phyloP scores from a whole-genome alignment of 1,284 basidiomycete species.

The Naganishia cerealis region DNA sequence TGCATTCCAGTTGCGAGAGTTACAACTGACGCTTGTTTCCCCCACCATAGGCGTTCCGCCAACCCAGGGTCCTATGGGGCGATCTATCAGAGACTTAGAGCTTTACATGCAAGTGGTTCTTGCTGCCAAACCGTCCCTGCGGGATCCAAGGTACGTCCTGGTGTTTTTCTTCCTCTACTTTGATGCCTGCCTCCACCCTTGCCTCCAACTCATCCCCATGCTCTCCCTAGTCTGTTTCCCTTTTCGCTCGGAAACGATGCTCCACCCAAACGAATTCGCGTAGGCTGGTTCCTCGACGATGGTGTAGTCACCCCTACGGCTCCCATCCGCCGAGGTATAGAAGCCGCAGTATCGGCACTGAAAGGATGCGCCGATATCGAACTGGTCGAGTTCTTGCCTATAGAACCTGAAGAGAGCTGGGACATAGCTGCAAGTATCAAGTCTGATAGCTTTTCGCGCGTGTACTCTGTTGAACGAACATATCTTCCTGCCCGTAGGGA shows the following conservation, averaged over 20 bases:
- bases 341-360: slow-evolving; percentile 41
- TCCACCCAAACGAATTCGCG: slow-evolving; percentile 35
- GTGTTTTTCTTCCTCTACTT: background rate
- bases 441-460: too few species aligned
- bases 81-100: slow-evolving; percentile 45
- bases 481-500: slow-evolving; percentile 6
- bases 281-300: slow-evolving; percentile 54
- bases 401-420: slow-evolving; percentile 40
- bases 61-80: slow-evolving; percentile 35
- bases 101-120: slow-evolving; percentile 48
- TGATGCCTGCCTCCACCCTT: background rate
- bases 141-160: slow-evolving; percentile 16
- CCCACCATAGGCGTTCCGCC: slow-evolving; percentile 13
- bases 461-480: background rate
- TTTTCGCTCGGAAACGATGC: background rate
- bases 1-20: background rate
- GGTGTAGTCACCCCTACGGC: slow-evolving; percentile 50
- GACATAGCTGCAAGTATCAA: slow-evolving; percentile 39
- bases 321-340: slow-evolving; percentile 51
- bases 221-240: slow-evolving; percentile 18
- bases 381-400: slow-evolving; percentile 41
- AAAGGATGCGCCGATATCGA: slow-evolving; percentile 39
- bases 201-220: background rate
- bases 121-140: slow-evolving; percentile 37
- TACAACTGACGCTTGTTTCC: background rate